A percentile compares a stretch with the other conserved stretches of the same genome.
Conservation (phyloP, 129 eudicot species). For the Tanacetum coccineum region DNA sequence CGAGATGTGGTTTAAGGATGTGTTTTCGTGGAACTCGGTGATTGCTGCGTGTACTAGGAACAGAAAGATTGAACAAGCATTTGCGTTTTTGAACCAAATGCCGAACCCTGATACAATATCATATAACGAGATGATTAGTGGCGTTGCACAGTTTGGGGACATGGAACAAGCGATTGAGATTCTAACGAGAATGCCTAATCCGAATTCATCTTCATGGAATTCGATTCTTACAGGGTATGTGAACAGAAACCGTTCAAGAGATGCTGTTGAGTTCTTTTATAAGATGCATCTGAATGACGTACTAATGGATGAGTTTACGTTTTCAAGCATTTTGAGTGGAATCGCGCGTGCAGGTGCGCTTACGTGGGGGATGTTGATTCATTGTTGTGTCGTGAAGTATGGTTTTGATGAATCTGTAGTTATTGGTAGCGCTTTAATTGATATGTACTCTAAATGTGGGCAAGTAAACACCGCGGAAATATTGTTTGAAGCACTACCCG, state of each 20-base stretch:
- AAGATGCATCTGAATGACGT: conserved; percentile 47
- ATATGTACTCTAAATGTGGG: conserved; percentile 81
- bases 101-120: conserved; percentile 73
- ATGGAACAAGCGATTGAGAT: conserved; percentile 54
- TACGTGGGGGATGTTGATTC: conserved; percentile 57
- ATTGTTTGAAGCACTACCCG: conserved; percentile 38
- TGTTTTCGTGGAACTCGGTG: conserved; percentile 72
- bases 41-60: conserved; percentile 69
- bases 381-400: conserved; percentile 47
- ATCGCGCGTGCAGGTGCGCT: conserved; percentile 46
- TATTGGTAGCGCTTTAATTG: conserved; percentile 66
- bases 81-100: conserved; percentile 43
- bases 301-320: conserved; percentile 66
- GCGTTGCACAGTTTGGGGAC: conserved; percentile 68
- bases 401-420: conserved; percentile 52
- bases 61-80: conserved; percentile 52
- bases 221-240: conserved; percentile 73
- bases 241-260: conserved; percentile 41
- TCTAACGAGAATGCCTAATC: conserved; percentile 46
- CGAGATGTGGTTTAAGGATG: conserved; percentile 43
- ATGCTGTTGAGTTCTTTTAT: conserved; percentile 47
- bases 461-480: conserved; percentile 41
- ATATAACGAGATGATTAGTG: conserved; percentile 65
- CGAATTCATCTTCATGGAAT: conserved; percentile 83
- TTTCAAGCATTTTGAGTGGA: conserved; percentile 74